phyloP scores from a whole-genome alignment of 108 stramenopile genomes.

The Stephanodiscus triporus region DNA sequence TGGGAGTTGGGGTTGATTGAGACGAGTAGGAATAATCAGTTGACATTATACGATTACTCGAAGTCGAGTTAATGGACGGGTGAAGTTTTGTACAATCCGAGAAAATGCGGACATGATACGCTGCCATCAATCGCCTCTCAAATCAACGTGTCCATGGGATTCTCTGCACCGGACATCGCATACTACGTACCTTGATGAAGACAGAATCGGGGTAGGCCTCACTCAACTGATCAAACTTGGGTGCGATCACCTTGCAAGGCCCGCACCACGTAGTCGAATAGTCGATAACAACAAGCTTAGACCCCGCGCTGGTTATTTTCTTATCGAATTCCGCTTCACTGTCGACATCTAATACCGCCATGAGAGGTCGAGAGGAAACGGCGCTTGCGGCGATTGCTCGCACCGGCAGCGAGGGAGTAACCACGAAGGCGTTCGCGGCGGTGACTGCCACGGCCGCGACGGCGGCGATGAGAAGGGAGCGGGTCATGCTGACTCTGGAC shows the following conservation, averaged over 20 bases:
- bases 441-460: constrained; percentile 22
- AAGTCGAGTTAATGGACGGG: background rate
- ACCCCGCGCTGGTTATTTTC: constrained; percentile 61
- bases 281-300: constrained; percentile 87
- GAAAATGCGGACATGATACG: too few relatives aligned
- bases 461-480: constrained; percentile 34
- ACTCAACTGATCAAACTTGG: constrained; percentile 86
- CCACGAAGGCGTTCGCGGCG: constrained; percentile 23
- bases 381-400: constrained; percentile 14
- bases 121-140: background rate
- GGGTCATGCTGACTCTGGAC: constrained; percentile 24
- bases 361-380: constrained; percentile 31
- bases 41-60: background rate
- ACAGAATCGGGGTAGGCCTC: constrained; percentile 83
- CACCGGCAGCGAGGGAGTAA: constrained; percentile 3
- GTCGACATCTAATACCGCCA: constrained; percentile 74
- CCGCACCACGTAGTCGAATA: constrained; percentile 98
- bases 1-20: background rate
- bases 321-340: constrained; percentile 74
- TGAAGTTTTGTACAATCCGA: background rate
- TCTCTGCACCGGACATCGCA: background rate
- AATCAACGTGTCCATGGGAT: background rate
- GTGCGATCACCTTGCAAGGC: constrained; percentile 93
- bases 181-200: constrained; percentile 74
- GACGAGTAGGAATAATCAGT: background rate